Evolutionary conservation across 768 basidiomycete genomes (phyloP), one percentile per base, ranked within the genome.

Genomic region (Saitozyma sp.): DNA sequence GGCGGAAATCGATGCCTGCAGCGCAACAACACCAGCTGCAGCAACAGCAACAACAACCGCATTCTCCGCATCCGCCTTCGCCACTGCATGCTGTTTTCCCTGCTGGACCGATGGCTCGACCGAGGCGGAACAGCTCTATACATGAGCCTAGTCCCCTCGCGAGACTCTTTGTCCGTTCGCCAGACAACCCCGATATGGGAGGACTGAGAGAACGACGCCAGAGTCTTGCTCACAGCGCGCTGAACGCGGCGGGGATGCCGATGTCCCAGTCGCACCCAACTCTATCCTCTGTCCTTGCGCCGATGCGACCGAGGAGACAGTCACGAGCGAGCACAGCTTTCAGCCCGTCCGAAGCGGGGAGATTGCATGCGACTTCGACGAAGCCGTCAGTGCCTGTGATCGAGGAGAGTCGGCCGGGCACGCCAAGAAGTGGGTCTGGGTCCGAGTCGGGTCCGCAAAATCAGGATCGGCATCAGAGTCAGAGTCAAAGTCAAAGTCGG

Each of bases 111-210:
- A 29, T 29, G 29, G 29, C 29, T 6, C 63, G 70, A 51, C 66
- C 64, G 0, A 53, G 78, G 9, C 58, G 76, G 38, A 73, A 74
- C 39, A 70, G 67, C 53, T 73, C 73, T 4, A 69, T 74, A 6
- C 67, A 73, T n/a, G 78, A 77, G 46, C 76, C 76, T 0, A 71
- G 69, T 58, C 78, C 78, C 0, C 62, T 79, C 7, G 78, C 78
- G 7, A 57, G 76, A 41, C 61, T 79, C 6, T 79, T 79, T 61
- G 66, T 77, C 59, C 9, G 58, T 54, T 20, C 59, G 29, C 29
- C 58, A 56, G 53, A 54, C 45, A 41, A 40, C 10, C 20, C 9
- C 40, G 66, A 55, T 29, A 37, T 10, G 11, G 49, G n/a, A 17
- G 13, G 45, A 46, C 45, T 51, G 9, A 43, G 65, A 38, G 52